These are phyloP conservation scores for Fusarium pseudograminearum DNA, from an alignment of 2,329 filamentous ascomycete genomes.

Conservation along the genomic window DNA sequence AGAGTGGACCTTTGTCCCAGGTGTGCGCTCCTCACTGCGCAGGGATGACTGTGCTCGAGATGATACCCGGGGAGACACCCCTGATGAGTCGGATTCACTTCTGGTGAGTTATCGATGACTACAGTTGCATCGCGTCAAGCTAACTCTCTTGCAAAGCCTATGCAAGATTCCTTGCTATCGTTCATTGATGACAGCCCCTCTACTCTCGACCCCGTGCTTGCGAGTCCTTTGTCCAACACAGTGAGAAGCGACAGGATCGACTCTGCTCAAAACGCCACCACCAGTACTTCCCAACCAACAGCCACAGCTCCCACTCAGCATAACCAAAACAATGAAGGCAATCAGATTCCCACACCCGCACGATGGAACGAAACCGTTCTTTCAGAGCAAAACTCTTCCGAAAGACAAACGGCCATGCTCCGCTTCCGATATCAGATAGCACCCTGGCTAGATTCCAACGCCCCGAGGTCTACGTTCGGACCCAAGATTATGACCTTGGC, in stretches of 20 bases:
- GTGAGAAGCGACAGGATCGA: background rate
- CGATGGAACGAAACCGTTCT: conserved; percentile 30
- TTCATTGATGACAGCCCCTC: conserved; percentile 19
- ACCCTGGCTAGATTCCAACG: conserved; percentile 33
- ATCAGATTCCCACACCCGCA: conserved; percentile 21
- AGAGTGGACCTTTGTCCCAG: conserved; percentile 34
- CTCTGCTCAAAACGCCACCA: background rate
- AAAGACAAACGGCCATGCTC: conserved; percentile 34
- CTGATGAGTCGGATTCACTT: conserved; percentile 1
- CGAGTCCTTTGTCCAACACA: background rate
- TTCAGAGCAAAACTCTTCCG: conserved; percentile 22
- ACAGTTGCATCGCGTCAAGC: rapidly evolving
- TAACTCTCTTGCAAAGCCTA: conserved; percentile 1
- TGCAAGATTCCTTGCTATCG: conserved; percentile 10
- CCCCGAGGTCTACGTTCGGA: conserved; percentile 16
- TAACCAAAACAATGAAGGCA: conserved; percentile 6
- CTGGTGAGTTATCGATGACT: background rate
- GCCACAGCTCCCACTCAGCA: background rate
- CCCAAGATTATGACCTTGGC: conserved; percentile 19
- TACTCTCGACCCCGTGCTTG: background rate
- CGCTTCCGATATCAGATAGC: conserved; percentile 30
- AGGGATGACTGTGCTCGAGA: background rate
- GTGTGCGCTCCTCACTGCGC: conserved; percentile 9
- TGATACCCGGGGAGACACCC: background rate
- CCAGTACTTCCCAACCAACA: background rate